Percentiles rank a stretch among this genome's conserved stretches.
These are phyloP conservation scores for Paramecium biaurelia DNA, from an alignment of 73 alveolate genomes.

Conservation along the genomic window DNA sequence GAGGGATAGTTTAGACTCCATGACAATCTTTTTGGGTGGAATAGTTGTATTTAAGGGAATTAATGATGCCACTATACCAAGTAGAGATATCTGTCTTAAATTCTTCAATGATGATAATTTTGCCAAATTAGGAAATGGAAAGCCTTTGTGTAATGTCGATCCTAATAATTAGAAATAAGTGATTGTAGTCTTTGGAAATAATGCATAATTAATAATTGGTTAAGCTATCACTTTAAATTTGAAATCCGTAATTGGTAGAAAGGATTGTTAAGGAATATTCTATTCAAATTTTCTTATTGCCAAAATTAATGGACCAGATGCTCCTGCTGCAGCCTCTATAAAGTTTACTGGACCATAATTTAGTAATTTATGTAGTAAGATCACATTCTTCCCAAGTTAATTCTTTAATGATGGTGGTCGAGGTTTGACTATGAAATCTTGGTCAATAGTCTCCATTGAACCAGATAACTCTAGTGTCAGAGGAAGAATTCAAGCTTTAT, in stretches of 20 bases:
- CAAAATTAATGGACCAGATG: not conserved
- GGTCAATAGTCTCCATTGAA: not conserved
- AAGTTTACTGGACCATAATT: not conserved
- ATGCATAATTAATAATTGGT: not conserved
- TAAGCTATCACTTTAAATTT: not conserved
- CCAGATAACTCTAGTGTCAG: not conserved
- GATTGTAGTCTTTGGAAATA: not conserved
- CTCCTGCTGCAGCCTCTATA: not conserved
- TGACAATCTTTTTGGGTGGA: not conserved
- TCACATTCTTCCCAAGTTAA: not conserved
- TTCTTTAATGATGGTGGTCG: not conserved
- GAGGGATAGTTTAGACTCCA: not conserved
- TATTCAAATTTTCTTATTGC: not conserved
- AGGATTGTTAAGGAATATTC: not conserved
- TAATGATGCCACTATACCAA: not conserved
- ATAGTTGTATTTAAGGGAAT: not conserved
- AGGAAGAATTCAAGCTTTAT: not conserved
- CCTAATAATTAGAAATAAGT: not conserved
- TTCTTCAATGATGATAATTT: not conserved
- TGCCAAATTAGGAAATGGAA: not conserved
- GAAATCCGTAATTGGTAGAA: not conserved
- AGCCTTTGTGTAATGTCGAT: not conserved
- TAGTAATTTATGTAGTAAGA: not conserved
- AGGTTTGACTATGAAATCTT: not conserved
- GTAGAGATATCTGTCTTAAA: not conserved